Percentiles rank a stretch among this genome's conserved stretches.
phyloP scores from a whole-genome alignment of 2,329 filamentous ascomycete genomes.

The Rachicladosporium sp. region DNA sequence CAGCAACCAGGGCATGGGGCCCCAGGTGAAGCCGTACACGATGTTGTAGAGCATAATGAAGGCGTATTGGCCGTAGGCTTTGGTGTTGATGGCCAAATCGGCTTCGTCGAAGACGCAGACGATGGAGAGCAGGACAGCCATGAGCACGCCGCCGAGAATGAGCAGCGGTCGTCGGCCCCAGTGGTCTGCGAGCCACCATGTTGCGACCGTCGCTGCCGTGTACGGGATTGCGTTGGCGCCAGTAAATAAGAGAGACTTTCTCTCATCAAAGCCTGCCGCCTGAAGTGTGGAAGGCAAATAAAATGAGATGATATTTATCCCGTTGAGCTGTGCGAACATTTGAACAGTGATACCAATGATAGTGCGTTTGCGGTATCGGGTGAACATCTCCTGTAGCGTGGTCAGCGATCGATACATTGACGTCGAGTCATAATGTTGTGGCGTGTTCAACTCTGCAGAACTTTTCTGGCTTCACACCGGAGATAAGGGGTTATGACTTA shows the following conservation, averaged over 20 bases:
- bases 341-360: slow-evolving; percentile 97
- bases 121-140: slow-evolving; percentile 70
- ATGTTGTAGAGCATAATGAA: slow-evolving; percentile 97
- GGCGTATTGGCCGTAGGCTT: slow-evolving; percentile 70
- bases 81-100: slow-evolving; percentile 62
- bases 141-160: slow-evolving; percentile 71
- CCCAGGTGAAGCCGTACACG: slow-evolving; percentile 86
- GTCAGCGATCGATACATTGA: slow-evolving; percentile 80
- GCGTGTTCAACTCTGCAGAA: too few relatives aligned
- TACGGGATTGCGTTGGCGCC: slow-evolving; percentile 87
- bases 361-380: slow-evolving; percentile 72
- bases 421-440: too few relatives aligned
- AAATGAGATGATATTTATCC: slow-evolving; percentile 96
- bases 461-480: too few relatives aligned
- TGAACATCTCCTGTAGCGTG: slow-evolving; percentile 82
- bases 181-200: slow-evolving; percentile 87
- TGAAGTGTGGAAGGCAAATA: slow-evolving; percentile 91
- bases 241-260: slow-evolving; percentile 83
- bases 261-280: slow-evolving; percentile 78
- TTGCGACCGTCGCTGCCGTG: slow-evolving; percentile 76
- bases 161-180: slow-evolving; percentile 80
- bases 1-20: slow-evolving; percentile 90
- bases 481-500: slow-evolving; percentile 58
- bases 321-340: slow-evolving; percentile 82
- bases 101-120: slow-evolving; percentile 74